Base-by-base conservation (phyloP, 148 eudicot genomes). In the Fagopyrum tataricum region DNA sequence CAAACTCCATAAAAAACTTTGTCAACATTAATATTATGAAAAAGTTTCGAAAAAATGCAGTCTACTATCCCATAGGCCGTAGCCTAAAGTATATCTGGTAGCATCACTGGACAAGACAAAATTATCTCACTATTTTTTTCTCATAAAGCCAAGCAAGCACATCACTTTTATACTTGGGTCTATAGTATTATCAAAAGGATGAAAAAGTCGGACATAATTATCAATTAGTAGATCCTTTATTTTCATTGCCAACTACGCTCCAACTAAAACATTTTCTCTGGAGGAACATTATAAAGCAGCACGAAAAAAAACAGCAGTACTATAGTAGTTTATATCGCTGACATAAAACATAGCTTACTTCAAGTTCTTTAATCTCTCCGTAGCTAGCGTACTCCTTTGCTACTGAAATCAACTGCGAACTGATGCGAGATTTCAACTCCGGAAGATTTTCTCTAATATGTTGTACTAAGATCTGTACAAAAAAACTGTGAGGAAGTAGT, bases 301-400 rank as follows among this genome's bases (percentile, higher is more conserved):
- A 21, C 2, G 37, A 55, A 0, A 55, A 12, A 55, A 55, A 55
- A 23, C 21, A 55, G 61, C 61, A n/a, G 61, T 55, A 17, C 8
- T 18, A 10, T 0, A 55, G 61, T 20, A 18, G 41, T 23, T 12
- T 11, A 26, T 61, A 26, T 24, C 40, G 26, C 17, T 0, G 2
- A 61, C 3, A 61, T 21, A 6, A 61, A 24, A 42, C 14, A 20
- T 9, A 40, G 73, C 80, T 79, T 74, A 89, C 98, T 83, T 82
- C 88, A 77, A 93, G 86, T 79, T 95, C 98, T 41, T 89, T 89
- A 81, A 89, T 86, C 75, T 91, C 96, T 79, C 98, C 93, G 76
- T 88, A 95, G 89, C 98, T 90, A 70, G 96, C 88, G 74, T 88
- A 89, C 84, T 95, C 98, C 85, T 87, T 95, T 31, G 98, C 87